phyloP scores from a whole-genome alignment of 2,329 filamentous ascomycete genomes.

The Diaporthe sp. region DNA sequence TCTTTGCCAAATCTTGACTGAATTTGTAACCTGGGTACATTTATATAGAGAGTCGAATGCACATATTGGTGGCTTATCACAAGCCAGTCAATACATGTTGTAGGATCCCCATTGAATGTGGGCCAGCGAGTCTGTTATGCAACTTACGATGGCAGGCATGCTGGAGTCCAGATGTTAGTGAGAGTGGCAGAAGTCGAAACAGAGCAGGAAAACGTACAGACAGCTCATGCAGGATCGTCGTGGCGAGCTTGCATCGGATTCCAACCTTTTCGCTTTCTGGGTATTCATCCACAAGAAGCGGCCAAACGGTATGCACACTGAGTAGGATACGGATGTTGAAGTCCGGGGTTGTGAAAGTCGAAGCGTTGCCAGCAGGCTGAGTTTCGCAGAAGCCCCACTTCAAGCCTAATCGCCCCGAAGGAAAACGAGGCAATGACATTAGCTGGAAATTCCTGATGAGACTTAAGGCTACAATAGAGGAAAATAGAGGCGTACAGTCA shows the following conservation, averaged over 20 bases:
- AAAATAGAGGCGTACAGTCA: not conserved
- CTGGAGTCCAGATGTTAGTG: not conserved
- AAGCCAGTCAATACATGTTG: not conserved
- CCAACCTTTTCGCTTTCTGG: not conserved
- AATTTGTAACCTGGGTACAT: not conserved
- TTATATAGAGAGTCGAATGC: not conserved
- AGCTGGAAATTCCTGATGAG: not conserved
- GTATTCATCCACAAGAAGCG: not conserved
- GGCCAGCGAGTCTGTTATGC: not conserved
- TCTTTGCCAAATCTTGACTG: not conserved
- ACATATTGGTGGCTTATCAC: not conserved
- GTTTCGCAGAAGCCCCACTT: not conserved
- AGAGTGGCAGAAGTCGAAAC: not conserved
- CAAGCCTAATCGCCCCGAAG: not conserved
- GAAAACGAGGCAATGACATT: not conserved
- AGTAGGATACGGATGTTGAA: not conserved
- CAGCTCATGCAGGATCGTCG: conserved; percentile 2
- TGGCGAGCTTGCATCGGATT: not conserved
- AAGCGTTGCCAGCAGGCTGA: not conserved
- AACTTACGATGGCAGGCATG: not conserved
- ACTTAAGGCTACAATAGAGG: not conserved
- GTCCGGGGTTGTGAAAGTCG: not conserved
- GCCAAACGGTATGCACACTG: not conserved
- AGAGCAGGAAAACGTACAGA: not conserved
- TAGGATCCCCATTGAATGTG: too few species aligned